A percentile compares a stretch with the other conserved stretches of the same genome.
Conservation (phyloP, 345 rosid genomes). For the Eucalyptus rudis region DNA sequence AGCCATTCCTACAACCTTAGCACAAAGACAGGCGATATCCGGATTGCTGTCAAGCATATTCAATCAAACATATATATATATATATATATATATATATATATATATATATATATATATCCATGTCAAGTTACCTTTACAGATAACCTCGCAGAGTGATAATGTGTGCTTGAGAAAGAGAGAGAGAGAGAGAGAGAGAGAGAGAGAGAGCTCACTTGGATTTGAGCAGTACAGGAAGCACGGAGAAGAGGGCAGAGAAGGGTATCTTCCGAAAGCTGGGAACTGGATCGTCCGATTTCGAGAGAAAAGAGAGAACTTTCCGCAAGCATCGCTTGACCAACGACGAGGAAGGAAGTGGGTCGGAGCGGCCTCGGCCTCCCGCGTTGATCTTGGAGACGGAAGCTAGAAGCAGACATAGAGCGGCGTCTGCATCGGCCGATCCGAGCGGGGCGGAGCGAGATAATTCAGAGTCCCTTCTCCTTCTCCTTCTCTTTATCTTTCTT, state of each 20-base stretch:
- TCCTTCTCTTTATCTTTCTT: background rate
- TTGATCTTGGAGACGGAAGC: constrained; percentile 6
- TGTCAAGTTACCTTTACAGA: background rate
- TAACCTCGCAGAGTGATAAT: background rate
- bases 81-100: too few species aligned
- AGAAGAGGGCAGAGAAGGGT: constrained; percentile 10
- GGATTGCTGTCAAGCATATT: background rate
- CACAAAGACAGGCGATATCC: constrained; percentile 12
- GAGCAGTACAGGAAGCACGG: constrained; percentile 32
- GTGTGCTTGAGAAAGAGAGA: background rate
- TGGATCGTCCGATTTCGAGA: background rate
- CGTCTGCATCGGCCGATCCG: background rate
- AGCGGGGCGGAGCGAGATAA: background rate
- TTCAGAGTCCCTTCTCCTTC: background rate
- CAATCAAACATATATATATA: background rate
- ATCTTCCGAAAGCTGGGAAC: background rate
- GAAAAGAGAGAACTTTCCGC: background rate
- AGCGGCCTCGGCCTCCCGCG: background rate
- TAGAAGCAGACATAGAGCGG: constrained; percentile 14
- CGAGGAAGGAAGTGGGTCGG: background rate
- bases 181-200: background rate
- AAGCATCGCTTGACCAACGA: constrained; percentile 14
- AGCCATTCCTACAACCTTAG: constrained; percentile 26
- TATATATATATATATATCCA: too few species aligned
- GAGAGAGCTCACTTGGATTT: constrained; percentile 15